Conservation (phyloP, 2,329 filamentous ascomycete genomes). For the Zasmidium angulare region DNA sequence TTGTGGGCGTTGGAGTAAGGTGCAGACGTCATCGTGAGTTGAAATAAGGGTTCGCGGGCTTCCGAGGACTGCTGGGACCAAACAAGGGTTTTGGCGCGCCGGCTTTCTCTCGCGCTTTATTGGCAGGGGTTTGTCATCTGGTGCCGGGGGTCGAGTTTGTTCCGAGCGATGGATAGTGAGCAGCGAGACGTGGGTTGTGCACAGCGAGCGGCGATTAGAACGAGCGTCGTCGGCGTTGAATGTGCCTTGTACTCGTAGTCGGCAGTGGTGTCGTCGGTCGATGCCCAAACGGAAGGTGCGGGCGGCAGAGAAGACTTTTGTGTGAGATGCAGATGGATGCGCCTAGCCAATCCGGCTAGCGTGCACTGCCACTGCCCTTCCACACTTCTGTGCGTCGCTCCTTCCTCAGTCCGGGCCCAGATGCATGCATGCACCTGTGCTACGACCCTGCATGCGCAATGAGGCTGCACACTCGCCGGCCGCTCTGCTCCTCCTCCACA, state of each 20-base stretch:
- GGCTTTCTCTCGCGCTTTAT: too few relatives aligned
- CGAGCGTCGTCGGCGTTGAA: background rate
- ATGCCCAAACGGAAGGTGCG: conserved; percentile 1
- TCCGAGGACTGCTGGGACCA: too few relatives aligned
- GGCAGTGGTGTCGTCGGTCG: too few relatives aligned
- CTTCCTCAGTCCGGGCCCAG: background rate
- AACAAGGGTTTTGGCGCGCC: too few relatives aligned
- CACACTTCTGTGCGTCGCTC: background rate
- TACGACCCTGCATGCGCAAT: conserved; percentile 7
- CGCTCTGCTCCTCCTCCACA: background rate
- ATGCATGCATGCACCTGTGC: background rate
- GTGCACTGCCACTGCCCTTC: background rate
- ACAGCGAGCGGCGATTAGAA: background rate
- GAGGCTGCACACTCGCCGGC: background rate
- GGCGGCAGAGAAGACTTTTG: conserved; percentile 9
- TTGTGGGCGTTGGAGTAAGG: background rate
- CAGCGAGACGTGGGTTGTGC: background rate
- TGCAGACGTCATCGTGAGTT: conserved; percentile 3
- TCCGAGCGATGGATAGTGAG: background rate
- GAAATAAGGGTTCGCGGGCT: too few relatives aligned
- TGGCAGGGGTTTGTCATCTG: background rate
- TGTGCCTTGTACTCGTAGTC: too few relatives aligned
- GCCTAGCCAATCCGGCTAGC: background rate
- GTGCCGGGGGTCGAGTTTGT: background rate
- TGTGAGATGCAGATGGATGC: background rate